Base-by-base conservation (phyloP, 2,329 filamentous ascomycete genomes). In the Biscogniauxia sp. region DNA sequence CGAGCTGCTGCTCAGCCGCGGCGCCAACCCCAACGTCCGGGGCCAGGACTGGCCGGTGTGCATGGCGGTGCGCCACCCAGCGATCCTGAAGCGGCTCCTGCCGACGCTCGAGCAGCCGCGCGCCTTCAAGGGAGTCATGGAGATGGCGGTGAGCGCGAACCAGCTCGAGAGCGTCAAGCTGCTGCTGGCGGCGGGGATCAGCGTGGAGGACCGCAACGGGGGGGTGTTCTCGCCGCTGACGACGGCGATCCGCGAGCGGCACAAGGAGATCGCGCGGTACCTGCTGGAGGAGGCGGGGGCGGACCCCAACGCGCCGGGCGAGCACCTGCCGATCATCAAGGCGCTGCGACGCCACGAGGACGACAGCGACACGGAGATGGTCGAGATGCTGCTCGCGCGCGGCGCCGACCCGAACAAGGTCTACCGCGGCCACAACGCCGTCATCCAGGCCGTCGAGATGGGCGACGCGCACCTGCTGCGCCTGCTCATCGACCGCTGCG, bases 191-290 rank as follows among this genome's bases (percentile, higher is more conserved):
- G 85, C 87, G 0, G 88, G 88, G 15, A 84, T 90, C 19, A 87
- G 81, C 50, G 86, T 90, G 58, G 88, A 90, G 72, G 88, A 89
- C 75, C 88, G 87, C 75, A 90, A 88, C 69, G 88, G 87, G 20
- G 88, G 88, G 57, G 88, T 90, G 54, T 91, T 91, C 76, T 89
- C 86, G 0, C 85, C 87, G 0, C 79, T 90, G 3, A 90, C 87
- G 0, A 88, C 86, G 0, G 86, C 86, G 8, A 84, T 90, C 59
- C 85, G 87, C 13, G 88, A 90, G 72, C 78, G 84, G 25, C 80
- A 81, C 66, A 83, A 81, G 52, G 81, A 83, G 0, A 89, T 90
- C 59, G 85, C 88, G 50, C 73, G 72, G 3, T 90, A 80, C 75
- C 80, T 90, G 9, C 77, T 90, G 60, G 80, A 84, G 54, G 82